Evolutionary conservation across 2,329 filamentous ascomycete genomes (phyloP).

Genomic region (Calonectria hawksworthii): DNA sequence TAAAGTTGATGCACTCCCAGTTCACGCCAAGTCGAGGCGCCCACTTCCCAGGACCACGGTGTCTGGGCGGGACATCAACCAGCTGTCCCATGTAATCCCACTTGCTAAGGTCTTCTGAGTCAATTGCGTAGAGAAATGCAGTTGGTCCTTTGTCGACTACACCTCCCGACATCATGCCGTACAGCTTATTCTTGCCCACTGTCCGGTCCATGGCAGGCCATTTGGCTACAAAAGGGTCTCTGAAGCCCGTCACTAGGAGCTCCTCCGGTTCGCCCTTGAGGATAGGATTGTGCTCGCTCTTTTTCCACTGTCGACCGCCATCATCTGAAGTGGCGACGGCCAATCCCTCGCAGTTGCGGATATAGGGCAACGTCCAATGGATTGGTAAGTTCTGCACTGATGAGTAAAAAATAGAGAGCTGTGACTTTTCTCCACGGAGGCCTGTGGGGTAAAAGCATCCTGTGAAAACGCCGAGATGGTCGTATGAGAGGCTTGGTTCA

Average conservation of each 20-base stretch:
- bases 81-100: constrained; percentile 63
- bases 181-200: constrained; percentile 49
- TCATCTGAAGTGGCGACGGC: constrained; percentile 56
- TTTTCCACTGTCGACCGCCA: constrained; percentile 52
- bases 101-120: constrained; percentile 53
- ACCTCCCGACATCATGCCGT: constrained; percentile 64
- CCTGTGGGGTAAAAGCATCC: constrained; percentile 65
- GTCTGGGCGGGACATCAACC: constrained; percentile 55
- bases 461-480: constrained; percentile 66
- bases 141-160: constrained; percentile 57
- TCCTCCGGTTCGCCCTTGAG: constrained; percentile 46
- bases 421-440: constrained; percentile 54
- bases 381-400: constrained; percentile 52
- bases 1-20: constrained; percentile 65
- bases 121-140: constrained; percentile 61
- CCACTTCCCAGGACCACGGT: constrained; percentile 57
- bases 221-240: constrained; percentile 50
- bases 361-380: constrained; percentile 55
- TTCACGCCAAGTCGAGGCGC: constrained; percentile 64
- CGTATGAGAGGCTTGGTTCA: constrained; percentile 58
- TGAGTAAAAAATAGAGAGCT: constrained; percentile 52
- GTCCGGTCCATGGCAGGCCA: constrained; percentile 48
- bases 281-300: constrained; percentile 49
- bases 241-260: constrained; percentile 49
- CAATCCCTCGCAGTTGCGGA: constrained; percentile 57